Conservation (phyloP, 2,329 filamentous ascomycete species). For the Lasiodiplodia hormozganensis region DNA sequence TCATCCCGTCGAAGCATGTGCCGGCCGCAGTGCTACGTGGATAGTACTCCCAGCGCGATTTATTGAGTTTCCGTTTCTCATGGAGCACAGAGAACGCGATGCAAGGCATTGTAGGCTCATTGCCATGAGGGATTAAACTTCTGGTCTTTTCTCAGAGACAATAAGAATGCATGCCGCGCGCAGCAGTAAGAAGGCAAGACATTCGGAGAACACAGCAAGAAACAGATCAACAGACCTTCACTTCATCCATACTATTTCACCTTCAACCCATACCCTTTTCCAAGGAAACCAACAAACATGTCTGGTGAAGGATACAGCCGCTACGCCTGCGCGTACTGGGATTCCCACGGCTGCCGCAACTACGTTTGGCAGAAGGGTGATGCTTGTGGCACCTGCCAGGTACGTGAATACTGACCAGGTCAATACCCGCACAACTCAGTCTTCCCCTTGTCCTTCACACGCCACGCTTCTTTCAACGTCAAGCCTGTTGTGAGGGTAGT, state of each 20-base stretch:
- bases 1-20: too few species aligned
- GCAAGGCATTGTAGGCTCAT: neutral
- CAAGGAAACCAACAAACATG: neutral
- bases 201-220: neutral
- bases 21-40: too few species aligned
- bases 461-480: too few species aligned
- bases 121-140: neutral
- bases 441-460: neutral
- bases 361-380: conserved; percentile 28
- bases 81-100: neutral
- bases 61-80: too few species aligned
- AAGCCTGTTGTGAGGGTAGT: neutral
- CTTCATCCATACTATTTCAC: neutral
- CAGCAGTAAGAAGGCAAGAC: neutral
- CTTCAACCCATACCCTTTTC: neutral
- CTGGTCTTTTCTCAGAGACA: neutral
- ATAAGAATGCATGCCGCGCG: neutral
- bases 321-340: conserved; percentile 23
- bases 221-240: neutral
- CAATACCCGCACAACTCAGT: neutral
- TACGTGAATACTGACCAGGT: neutral
- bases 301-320: conserved; percentile 26
- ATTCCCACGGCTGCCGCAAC: conserved; percentile 21
- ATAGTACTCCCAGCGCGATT: too few species aligned
- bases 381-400: conserved; percentile 25